Conservation (phyloP, 306 rosid genomes). For the Arachis hypogaea region DNA sequence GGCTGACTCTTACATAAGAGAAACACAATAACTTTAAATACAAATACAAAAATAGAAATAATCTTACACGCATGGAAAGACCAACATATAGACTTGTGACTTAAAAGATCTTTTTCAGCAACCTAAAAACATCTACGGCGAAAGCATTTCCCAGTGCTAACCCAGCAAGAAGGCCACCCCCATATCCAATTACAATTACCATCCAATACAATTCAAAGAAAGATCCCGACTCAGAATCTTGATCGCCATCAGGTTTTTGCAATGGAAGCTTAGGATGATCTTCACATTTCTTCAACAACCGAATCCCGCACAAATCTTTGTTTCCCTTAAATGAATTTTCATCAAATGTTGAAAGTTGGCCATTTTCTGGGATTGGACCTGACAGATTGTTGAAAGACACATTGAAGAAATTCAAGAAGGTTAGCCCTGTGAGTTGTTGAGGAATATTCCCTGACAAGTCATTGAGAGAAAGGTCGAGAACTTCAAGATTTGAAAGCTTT, state of each 20-base stretch:
- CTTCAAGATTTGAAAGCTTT: conserved; percentile 25
- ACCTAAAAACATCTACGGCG: too few species aligned
- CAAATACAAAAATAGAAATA: too few species aligned
- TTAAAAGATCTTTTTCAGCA: too few species aligned
- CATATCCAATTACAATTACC: conserved; percentile 32
- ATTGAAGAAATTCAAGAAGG: conserved; percentile 20
- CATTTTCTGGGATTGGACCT: conserved; percentile 25
- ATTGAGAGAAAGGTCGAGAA: conserved; percentile 32
- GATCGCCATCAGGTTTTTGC: background rate
- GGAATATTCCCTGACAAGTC: conserved; percentile 28
- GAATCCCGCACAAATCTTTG: conserved; percentile 14
- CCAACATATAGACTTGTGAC: too few species aligned
- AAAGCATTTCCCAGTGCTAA: background rate
- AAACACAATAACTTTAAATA: too few species aligned
- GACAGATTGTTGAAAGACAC: conserved; percentile 29
- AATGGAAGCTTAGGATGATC: background rate
- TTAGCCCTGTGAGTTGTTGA: conserved; percentile 10
- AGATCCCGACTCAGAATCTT: background rate
- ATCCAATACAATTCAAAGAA: background rate
- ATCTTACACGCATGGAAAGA: too few species aligned
- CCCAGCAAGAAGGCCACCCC: conserved; percentile 13
- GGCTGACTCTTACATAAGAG: too few species aligned
- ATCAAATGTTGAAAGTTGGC: conserved; percentile 20
- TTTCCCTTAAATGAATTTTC: conserved; percentile 19
- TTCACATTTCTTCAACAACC: conserved; percentile 11